These are phyloP conservation scores for Codiaeum variegatum DNA, from an alignment of 441 rosid genomes.

Conservation along the genomic window DNA sequence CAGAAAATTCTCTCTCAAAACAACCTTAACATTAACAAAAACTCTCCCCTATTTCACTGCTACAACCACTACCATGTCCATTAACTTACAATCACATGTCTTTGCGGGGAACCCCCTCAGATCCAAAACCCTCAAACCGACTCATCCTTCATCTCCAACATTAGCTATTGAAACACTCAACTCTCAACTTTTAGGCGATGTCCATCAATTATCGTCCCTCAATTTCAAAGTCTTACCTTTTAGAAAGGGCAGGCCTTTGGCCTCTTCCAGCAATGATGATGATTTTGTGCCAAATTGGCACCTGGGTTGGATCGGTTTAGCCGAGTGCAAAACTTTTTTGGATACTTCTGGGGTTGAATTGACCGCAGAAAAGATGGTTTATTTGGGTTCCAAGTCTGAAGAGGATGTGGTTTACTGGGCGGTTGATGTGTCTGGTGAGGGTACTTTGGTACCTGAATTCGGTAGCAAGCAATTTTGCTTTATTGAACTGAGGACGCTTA, in stretches of 20 bases:
- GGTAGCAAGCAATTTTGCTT: constrained; percentile 49
- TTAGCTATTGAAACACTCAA: constrained; percentile 70
- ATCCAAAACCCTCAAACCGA: constrained; percentile 54
- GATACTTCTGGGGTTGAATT: constrained; percentile 43
- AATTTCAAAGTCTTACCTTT: constrained; percentile 74
- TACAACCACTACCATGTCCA: constrained; percentile 51
- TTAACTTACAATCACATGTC: constrained; percentile 56
- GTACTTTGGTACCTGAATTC: constrained; percentile 39
- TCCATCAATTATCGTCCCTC: constrained; percentile 38
- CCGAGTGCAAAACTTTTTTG: constrained; percentile 50
- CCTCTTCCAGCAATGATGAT: constrained; percentile 41
- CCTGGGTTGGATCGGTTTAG: constrained; percentile 68
- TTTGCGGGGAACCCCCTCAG: constrained; percentile 75
- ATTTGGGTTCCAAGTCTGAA: constrained; percentile 63
- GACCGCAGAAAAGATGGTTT: constrained; percentile 52
- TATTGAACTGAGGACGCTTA: constrained; percentile 79
- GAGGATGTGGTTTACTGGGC: constrained; percentile 81
- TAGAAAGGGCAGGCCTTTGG: constrained; percentile 76
- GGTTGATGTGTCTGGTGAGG: constrained; percentile 52
- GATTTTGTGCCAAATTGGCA: constrained; percentile 55
- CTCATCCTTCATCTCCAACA: constrained; percentile 54
- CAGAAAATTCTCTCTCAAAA: constrained; percentile 25
- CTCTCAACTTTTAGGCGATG: constrained; percentile 43
- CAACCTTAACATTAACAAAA: constrained; percentile 19
- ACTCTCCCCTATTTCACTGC: constrained; percentile 21